Evolutionary conservation across 2,329 filamentous ascomycete species (phyloP).

Genomic region (Chrysoporthe deuterocubensis): DNA sequence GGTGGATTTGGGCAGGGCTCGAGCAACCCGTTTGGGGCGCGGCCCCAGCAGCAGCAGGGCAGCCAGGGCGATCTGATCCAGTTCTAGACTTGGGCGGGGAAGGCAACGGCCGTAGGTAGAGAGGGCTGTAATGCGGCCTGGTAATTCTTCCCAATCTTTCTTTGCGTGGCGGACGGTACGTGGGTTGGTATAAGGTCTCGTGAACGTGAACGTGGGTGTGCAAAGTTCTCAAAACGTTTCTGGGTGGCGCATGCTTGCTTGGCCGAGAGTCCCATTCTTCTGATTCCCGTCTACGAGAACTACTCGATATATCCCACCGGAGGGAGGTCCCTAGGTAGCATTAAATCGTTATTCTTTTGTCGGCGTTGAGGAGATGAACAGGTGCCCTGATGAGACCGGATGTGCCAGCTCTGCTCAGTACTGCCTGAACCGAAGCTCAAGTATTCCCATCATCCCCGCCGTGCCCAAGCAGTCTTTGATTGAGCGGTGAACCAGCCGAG

Average conservation of each 20-base stretch:
- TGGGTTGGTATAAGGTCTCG: conserved; percentile 8
- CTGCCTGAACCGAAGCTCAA: background rate
- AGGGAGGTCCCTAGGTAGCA: conserved; percentile 28
- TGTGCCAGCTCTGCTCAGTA: background rate
- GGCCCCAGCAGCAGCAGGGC: conserved; percentile 54
- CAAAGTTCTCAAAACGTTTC: conserved; percentile 15
- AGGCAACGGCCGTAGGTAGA: background rate
- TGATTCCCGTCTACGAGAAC: conserved; percentile 17
- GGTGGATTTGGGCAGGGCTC: conserved; percentile 48
- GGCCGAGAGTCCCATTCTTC: conserved; percentile 13
- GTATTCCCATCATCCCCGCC: background rate
- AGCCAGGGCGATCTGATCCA: conserved; percentile 60
- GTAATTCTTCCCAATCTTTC: conserved; percentile 1
- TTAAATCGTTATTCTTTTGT: conserved; percentile 24
- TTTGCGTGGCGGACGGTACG: background rate
- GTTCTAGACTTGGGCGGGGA: conserved; percentile 47
- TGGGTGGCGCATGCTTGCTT: conserved; percentile 24
- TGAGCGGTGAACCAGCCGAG: background rate
- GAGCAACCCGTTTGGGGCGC: conserved; percentile 64
- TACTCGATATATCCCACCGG: conserved; percentile 23
- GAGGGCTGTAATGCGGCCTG: conserved; percentile 2
- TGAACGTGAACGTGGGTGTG: conserved; percentile 7
- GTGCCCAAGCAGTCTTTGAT: background rate
- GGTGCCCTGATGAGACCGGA: background rate
- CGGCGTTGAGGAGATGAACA: background rate